Conservation (phyloP, 257 asterid species). For the Solanum sitiens region DNA sequence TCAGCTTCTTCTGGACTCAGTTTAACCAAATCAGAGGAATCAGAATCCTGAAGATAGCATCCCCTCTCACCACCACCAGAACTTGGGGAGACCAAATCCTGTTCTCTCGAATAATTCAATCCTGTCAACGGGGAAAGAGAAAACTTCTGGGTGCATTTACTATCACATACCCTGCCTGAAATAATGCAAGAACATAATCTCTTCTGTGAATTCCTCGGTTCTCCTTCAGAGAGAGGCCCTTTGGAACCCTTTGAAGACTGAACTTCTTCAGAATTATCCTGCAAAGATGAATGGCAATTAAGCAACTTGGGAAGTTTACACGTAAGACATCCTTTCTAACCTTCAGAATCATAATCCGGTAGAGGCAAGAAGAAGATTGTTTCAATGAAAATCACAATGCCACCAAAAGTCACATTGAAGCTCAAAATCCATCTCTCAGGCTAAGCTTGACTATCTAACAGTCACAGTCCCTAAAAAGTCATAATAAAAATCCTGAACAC, state of each 20-base stretch:
- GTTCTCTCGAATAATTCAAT: constrained; percentile 5
- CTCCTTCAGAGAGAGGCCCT: constrained; percentile 11
- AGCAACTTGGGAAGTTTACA: not conserved
- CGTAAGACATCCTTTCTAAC: not conserved
- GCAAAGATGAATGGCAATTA: not conserved
- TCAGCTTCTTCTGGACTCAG: constrained; percentile 9
- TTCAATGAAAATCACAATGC: not conserved
- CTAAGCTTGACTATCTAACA: not conserved
- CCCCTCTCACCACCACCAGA: not conserved
- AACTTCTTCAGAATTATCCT: constrained; percentile 6
- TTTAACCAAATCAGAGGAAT: not conserved
- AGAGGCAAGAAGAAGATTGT: not conserved
- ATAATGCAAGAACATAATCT: constrained; percentile 1
- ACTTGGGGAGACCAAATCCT: constrained; percentile 2
- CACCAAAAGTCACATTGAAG: not conserved
- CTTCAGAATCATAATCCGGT: not conserved
- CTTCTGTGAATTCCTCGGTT: not conserved
- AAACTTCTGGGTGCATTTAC: constrained; percentile 7
- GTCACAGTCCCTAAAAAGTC: not conserved
- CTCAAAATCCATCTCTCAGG: not conserved
- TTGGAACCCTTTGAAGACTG: constrained; percentile 7
- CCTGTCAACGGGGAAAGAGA: constrained; percentile 4
- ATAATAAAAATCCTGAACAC: not conserved
- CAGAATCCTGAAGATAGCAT: not conserved
- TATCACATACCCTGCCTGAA: constrained; percentile 10